Base-by-base conservation (phyloP, 148 eudicot genomes). In the Rhododendron mucronatum region DNA sequence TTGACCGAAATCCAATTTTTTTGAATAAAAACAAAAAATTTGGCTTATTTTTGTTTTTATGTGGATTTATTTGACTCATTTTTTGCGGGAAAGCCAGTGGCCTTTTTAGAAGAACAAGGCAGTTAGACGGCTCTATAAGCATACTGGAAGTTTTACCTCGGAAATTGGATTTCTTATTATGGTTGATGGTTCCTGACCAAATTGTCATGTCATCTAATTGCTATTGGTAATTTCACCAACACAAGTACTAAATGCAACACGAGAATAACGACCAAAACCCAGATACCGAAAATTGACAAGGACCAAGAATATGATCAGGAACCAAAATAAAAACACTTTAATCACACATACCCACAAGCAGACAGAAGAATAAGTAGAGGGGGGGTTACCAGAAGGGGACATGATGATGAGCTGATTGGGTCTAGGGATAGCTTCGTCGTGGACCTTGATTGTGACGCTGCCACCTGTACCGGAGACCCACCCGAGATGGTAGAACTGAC, bases 401-500 rank as follows among this genome's bases (percentile, higher is more conserved):
- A 96, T 96, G 92, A 96, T 86, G 79, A 96, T 89, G 90, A 95
- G 94, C 80, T 96, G 99, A 8, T 96, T 88, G 47, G 95, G 85
- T 87, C 93, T 93, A 50, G 98, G 97, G 44, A 96, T 81, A 15
- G 93, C 89, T 55, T 95, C 95, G 81, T 96, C 99, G 35, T 95
- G 99, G 80, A 95, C 98, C 88, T 95, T 97, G 86, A 94, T 83
- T 39, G 99, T 94, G 92, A 97, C 93, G 87, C 99, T 97, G 69
- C 99, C 99, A 45, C 99, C 98, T 41, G 99, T 97, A 63, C 99
- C 99, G 67, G 96, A 94, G 65, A 97, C 99, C 99, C 99, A 97
- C 73, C 99, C 98, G 30, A 93, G 95, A 69, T 85, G 88, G 92
- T 97, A 97, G 79, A 97, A 97, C 18, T 90, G 98, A 59, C 98